Evolutionary conservation across 2,329 filamentous ascomycete genomes (phyloP).

Genomic region (Cordyceps cateniannulata): DNA sequence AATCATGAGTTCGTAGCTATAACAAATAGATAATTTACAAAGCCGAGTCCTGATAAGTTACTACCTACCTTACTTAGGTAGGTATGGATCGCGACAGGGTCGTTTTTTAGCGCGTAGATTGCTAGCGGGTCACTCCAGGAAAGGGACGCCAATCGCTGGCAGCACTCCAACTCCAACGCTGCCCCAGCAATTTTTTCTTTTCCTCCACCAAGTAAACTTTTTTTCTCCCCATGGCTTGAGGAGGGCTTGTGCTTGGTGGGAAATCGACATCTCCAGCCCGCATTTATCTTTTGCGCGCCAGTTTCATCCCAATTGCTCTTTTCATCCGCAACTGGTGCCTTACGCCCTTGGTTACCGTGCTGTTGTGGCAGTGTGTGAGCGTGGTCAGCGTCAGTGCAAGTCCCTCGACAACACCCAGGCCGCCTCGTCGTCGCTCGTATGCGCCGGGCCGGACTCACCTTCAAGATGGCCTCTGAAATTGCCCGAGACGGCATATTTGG

Average conservation of each 20-base stretch:
- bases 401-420: background rate
- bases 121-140: background rate
- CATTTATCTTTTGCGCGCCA: background rate
- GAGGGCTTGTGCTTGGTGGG: background rate
- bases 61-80: no score
- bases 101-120: background rate
- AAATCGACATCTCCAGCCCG: background rate
- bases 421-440: conserved; percentile 18
- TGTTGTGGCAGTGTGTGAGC: background rate
- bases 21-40: no score
- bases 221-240: background rate
- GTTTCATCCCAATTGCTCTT: background rate
- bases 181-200: background rate
- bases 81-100: background rate
- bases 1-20: no score
- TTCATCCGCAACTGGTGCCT: background rate
- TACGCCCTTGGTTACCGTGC: background rate
- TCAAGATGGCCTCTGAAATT: conserved; percentile 48
- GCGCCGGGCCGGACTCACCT: conserved; percentile 25
- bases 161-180: background rate
- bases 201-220: background rate
- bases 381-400: background rate
- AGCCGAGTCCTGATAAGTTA: no score
- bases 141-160: background rate
- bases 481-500: conserved; percentile 54